phyloP scores from a whole-genome alignment of 1,284 basidiomycete genomes.

The Naganishia sp. region DNA sequence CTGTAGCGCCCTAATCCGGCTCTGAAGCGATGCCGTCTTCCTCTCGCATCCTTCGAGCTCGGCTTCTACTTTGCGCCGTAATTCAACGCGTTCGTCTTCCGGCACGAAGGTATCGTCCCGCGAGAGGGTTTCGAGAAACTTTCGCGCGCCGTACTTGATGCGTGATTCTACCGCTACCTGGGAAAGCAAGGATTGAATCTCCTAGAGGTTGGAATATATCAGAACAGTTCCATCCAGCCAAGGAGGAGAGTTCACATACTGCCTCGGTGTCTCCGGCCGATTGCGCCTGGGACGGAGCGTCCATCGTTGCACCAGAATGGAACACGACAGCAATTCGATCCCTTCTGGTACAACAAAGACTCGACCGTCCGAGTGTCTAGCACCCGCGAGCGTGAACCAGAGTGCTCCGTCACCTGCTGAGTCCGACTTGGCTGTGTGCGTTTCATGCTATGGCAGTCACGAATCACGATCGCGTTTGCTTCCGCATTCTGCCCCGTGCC shows the following conservation, averaged over 20 bases:
- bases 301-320: not conserved
- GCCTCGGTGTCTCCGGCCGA: not conserved
- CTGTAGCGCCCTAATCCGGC: slow-evolving; percentile 26
- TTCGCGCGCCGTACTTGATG: slow-evolving; percentile 59
- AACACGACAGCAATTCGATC: not conserved
- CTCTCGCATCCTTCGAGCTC: slow-evolving; percentile 51
- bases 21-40: slow-evolving; percentile 48
- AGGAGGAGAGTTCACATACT: not conserved
- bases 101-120: slow-evolving; percentile 29
- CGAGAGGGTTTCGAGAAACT: slow-evolving; percentile 53
- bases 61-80: slow-evolving; percentile 46
- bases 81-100: slow-evolving; percentile 49
- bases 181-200: slow-evolving; percentile 55
- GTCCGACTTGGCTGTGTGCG: too few relatives aligned
- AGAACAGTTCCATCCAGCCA: not conserved
- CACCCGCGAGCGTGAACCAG: too few relatives aligned
- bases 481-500: not conserved
- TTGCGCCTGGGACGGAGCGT: slow-evolving; percentile 3
- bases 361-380: too few relatives aligned
- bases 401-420: too few relatives aligned
- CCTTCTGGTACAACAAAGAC: too few relatives aligned
- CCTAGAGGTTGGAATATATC: not conserved
- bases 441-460: too few relatives aligned
- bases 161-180: slow-evolving; percentile 56
- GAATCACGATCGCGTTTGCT: not conserved